Base-by-base conservation (phyloP, 768 basidiomycete genomes). In the Suillus brevipes region DNA sequence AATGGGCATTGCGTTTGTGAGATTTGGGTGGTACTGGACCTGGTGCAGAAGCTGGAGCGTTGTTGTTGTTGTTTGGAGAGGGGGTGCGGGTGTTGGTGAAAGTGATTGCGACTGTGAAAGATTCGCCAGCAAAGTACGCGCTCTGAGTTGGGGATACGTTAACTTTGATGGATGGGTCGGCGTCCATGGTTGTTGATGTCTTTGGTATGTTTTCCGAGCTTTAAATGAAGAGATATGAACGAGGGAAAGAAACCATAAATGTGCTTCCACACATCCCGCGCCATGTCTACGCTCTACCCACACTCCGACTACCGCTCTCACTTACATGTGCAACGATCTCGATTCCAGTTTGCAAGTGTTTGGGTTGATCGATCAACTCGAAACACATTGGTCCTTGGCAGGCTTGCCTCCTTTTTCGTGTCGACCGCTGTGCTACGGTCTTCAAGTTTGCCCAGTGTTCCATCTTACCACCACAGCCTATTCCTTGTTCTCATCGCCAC, bases 61-160 rank as follows among this genome's bases (percentile, higher is more conserved):
- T 28, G 50, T 1, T 8, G 37, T 80, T 31, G 66, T 58, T 68
- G 68, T 67, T 75, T 14, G 77, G 80, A 70, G 55, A 81, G 6
- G 87, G 82, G 0, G 87, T 82, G 34, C 87, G 87, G 5, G 88
- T 89, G 74, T 97, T 97, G 59, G 91, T 89, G 76, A 97, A 94
- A 0, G 91, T 90, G 68, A 98, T 88, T 4, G 87, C 90, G 14
- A 92, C 93, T 3, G 88, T 82, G 77, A 97, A 94, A 0, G 85
- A 80, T 77, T 98, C 96, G 64, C 96, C 96, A 0, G 96, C 94
- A 75, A 96, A 98, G 78, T 91, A 98, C 0, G 94, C 92, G 0
- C 93, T 90, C 67, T 95, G 91, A 0, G 91, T 83, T 2, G 96
- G 96, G 0, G 85, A 84, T 25, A 92, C 89, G 34, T 86, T 83